Evolutionary conservation across 441 rosid species (phyloP).

Genomic region (Rhodomyrtus psidioides): DNA sequence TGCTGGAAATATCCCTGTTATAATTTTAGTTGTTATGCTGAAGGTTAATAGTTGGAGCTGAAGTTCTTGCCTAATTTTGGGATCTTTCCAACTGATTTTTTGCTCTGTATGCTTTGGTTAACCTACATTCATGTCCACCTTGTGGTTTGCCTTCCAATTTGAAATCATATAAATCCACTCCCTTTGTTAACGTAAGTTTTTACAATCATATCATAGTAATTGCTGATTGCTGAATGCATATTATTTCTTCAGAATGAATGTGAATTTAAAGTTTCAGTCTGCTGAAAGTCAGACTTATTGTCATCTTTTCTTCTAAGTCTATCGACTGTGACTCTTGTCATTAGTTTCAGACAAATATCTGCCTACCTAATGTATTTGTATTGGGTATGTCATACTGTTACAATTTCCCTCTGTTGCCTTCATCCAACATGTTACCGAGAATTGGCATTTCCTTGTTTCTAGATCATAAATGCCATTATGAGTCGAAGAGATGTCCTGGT

Average conservation of each 20-base stretch:
- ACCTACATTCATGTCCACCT: background rate
- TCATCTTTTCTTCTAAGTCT: background rate
- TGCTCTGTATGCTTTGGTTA: background rate
- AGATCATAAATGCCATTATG: conserved; percentile 88
- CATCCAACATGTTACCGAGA: background rate
- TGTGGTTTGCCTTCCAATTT: background rate
- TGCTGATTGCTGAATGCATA: background rate
- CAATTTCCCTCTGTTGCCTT: background rate
- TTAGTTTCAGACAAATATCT: background rate
- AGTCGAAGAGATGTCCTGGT: conserved; percentile 82
- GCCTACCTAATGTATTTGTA: background rate
- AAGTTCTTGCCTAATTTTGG: background rate
- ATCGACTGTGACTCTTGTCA: background rate
- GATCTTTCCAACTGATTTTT: background rate
- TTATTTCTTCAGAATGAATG: background rate
- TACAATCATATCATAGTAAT: background rate
- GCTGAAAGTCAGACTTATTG: background rate
- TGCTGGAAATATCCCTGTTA: background rate
- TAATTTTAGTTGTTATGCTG: background rate
- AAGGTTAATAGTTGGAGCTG: background rate
- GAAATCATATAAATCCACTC: background rate
- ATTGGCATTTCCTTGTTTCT: background rate
- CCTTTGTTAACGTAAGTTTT: background rate
- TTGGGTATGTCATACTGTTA: background rate
- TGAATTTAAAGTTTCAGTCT: background rate